A percentile compares a stretch with the other conserved stretches of the same genome.
Evolutionary conservation across 2,329 filamentous ascomycete species (phyloP).

Genomic region (Arthrobotrys musiformis): DNA sequence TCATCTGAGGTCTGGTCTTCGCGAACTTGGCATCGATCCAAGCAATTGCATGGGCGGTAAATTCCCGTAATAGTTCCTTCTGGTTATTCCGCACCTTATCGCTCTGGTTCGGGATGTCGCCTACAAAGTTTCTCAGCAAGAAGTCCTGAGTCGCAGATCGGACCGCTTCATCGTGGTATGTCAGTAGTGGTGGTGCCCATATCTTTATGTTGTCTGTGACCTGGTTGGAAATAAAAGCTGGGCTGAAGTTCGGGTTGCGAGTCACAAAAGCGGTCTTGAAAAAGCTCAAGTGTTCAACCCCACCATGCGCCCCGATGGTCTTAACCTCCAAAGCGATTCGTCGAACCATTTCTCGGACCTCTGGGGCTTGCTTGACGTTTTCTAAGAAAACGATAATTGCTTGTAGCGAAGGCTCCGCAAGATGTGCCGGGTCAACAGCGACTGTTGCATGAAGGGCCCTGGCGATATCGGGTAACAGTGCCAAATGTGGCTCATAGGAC

Average conservation of each 20-base stretch:
- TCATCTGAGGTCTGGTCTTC: constrained; percentile 46
- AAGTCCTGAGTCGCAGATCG: constrained; percentile 65
- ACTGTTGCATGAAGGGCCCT: constrained; percentile 55
- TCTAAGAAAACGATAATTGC: constrained; percentile 63
- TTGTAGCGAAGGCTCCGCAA: constrained; percentile 65
- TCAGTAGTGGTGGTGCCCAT: constrained; percentile 68
- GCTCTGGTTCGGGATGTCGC: constrained; percentile 44
- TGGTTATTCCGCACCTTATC: constrained; percentile 48
- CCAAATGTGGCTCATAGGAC: constrained; percentile 29
- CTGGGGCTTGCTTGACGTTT: constrained; percentile 61
- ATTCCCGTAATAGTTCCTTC: constrained; percentile 36
- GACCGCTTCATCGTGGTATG: constrained; percentile 66
- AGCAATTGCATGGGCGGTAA: constrained; percentile 22
- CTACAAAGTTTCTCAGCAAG: constrained; percentile 33
- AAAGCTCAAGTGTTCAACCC: constrained; percentile 66
- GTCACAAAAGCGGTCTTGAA: constrained; percentile 61
- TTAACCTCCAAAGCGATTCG: constrained; percentile 65
- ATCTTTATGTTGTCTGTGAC: constrained; percentile 61
- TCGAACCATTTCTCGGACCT: constrained; percentile 59
- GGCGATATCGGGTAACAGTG: constrained; percentile 27
- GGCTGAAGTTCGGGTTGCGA: constrained; percentile 42
- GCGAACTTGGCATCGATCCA: constrained; percentile 54
- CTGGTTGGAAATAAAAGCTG: constrained; percentile 37
- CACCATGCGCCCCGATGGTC: constrained; percentile 66
- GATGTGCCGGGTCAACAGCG: constrained; percentile 59